Conservation (phyloP, 2,329 filamentous ascomycete species). For the Thielaviopsis musarum region DNA sequence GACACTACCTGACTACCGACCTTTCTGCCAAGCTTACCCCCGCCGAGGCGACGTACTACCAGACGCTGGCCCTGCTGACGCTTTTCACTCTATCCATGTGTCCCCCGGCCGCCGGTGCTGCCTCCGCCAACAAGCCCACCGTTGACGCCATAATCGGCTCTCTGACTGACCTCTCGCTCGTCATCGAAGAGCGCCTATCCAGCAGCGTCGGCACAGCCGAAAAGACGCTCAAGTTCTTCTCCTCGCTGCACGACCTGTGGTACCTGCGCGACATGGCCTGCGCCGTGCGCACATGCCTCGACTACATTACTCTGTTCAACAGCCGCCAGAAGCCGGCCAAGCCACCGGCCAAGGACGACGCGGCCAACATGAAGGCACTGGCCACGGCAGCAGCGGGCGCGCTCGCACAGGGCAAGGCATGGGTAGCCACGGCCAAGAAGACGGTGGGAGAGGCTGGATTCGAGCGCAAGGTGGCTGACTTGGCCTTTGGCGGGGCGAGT, state of each 20-base stretch:
- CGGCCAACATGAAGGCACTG: conserved; percentile 21
- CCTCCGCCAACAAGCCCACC: background rate
- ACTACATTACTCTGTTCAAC: conserved; percentile 22
- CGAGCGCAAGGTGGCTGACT: conserved; percentile 16
- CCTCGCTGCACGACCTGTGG: conserved; percentile 21
- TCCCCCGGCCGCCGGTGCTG: background rate
- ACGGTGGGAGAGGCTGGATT: conserved; percentile 17
- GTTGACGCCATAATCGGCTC: conserved; percentile 6
- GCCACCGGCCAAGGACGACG: conserved; percentile 22
- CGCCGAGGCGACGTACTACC: conserved; percentile 28
- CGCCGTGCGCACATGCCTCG: conserved; percentile 19
- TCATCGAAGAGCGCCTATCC: conserved; percentile 5
- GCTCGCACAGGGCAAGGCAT: conserved; percentile 20
- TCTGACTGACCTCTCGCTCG: conserved; percentile 5
- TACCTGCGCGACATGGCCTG: conserved; percentile 23
- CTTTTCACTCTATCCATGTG: conserved; percentile 10
- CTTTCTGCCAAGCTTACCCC: conserved; percentile 20
- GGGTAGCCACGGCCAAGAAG: conserved; percentile 18
- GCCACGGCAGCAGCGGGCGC: conserved; percentile 18
- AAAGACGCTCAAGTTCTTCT: conserved; percentile 8
- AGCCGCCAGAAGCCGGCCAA: conserved; percentile 24
- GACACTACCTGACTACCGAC: conserved; percentile 20
- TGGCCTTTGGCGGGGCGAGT: conserved; percentile 59
- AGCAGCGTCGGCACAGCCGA: background rate
- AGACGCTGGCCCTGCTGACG: conserved; percentile 25